Evolutionary conservation across 2,329 filamentous ascomycete species (phyloP), one percentile per base, ranked within the genome.

Genomic region (Aspergillus novoparasiticus): DNA sequence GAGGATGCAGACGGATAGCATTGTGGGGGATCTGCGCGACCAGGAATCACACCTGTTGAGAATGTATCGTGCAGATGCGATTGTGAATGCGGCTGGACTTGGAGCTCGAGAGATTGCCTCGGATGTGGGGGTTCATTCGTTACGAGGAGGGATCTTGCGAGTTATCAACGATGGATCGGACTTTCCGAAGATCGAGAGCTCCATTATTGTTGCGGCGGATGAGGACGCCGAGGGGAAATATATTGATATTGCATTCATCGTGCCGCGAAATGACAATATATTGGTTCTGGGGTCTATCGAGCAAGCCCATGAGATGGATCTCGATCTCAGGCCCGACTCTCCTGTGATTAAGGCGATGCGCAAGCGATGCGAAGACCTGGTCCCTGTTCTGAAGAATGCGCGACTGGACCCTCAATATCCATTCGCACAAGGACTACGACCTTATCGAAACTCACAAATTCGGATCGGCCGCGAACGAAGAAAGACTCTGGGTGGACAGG

Each of bases 11-110:
- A 60, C 58, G 1, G 48, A 55, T 16, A 45, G 16, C 2, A 32
- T 60, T 10, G 16, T 41, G 19, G 58, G 50, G 8, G 50, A 55
- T 16, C 4, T 60, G 3, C 26, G 43, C 2, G 36, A 23, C 34
- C 48, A 60, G 36, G 50, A 54, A 21, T 45, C 43, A 6, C 43
- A 58, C 19, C 16, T 58, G 30, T 45, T 50, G 19, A 32, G 34
- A n/a, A 36, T 58, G 5, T 51, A 58, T 36, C 8, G 30, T 12
- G 58, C 58, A 2, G 48, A 82, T 61, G 78, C 74, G 61, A 81
- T 83, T 58, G 66, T 83, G 65, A 83, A 82, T 69, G 78, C 78
- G 51, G 76, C 80, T 2, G 81, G 81, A 3, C 71, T 83, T 2
- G 34, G 34, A 6, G 73, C 75, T 23, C 91, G 71, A 43, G 68